phyloP scores from a whole-genome alignment of 208 protist species.

The Trypanosoma rangeli region DNA sequence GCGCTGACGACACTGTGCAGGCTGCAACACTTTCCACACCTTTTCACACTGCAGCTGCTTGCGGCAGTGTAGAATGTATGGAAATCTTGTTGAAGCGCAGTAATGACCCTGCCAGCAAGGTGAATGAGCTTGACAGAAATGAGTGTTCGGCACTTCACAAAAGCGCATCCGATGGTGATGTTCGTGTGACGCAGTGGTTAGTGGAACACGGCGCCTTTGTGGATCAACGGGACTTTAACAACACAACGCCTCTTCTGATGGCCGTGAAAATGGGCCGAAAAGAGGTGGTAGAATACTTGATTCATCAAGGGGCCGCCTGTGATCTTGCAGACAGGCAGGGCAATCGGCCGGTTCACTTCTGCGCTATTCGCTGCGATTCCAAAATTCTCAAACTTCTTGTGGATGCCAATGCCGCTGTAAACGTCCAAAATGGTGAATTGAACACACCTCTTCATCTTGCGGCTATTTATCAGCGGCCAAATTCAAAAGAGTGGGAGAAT shows the following conservation, averaged over 20 bases:
- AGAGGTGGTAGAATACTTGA: constrained; percentile 76
- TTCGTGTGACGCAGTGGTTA: constrained; percentile 85
- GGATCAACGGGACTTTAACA: constrained; percentile 65
- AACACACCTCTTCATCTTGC: constrained; percentile 86
- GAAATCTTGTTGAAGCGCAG: constrained; percentile 78
- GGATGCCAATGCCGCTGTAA: constrained; percentile 46
- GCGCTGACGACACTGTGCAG: constrained; percentile 81
- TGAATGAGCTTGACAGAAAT: constrained; percentile 87
- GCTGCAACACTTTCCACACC: constrained; percentile 85
- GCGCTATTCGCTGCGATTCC: constrained; percentile 83
- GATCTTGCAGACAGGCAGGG: constrained; percentile 70
- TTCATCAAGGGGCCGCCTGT: constrained; percentile 64
- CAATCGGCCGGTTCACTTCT: constrained; percentile 86
- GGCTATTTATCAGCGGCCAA: constrained; percentile 67
- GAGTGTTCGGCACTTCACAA: constrained; percentile 86
- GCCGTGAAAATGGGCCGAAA: constrained; percentile 90
- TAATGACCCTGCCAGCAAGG: constrained; percentile 57
- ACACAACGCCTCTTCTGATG: constrained; percentile 83
- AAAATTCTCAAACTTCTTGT: constrained; percentile 79
- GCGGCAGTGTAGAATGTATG: constrained; percentile 89
- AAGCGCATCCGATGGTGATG: constrained; percentile 89
- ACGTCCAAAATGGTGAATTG: constrained; percentile 72
- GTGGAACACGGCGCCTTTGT: constrained; percentile 86
- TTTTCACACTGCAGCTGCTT: constrained; percentile 88
- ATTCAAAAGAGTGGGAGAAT: constrained; percentile 87